phyloP scores from a whole-genome alignment of 495 filamentous ascomycete genomes.

The Amniculicola lignicola region DNA sequence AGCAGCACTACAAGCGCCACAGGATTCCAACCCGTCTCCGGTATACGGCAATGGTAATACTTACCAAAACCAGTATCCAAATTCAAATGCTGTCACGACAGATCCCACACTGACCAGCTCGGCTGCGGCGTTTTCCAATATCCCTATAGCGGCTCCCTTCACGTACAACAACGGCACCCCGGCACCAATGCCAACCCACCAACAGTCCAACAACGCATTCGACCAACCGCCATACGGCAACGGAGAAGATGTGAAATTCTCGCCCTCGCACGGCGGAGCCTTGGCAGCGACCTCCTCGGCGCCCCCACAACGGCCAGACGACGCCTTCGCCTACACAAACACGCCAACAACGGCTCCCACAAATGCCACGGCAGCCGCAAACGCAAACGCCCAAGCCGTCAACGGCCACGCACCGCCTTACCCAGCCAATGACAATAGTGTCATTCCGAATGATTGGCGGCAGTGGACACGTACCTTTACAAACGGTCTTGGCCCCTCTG shows the following conservation, averaged over 20 bases:
- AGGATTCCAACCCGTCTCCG: neutral
- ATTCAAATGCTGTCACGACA: neutral
- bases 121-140: constrained; percentile 1
- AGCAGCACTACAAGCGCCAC: constrained; percentile 23
- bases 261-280: constrained; percentile 27
- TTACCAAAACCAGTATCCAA: constrained; percentile 18
- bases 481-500: constrained; percentile 8
- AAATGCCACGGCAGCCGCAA: too few relatives aligned
- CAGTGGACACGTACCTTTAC: constrained; percentile 24
- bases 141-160: constrained; percentile 1
- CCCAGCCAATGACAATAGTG: constrained; percentile 18
- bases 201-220: constrained; percentile 3
- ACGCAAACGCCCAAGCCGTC: neutral
- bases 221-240: constrained; percentile 17
- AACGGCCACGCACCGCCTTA: constrained; percentile 14
- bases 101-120: constrained; percentile 4
- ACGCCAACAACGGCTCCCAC: too few relatives aligned
- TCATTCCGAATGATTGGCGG: constrained; percentile 20
- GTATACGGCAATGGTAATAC: constrained; percentile 15
- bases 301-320: constrained; percentile 10
- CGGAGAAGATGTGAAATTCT: constrained; percentile 20
- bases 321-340: constrained; percentile 12
- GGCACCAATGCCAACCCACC: neutral
- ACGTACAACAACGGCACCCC: neutral
- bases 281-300: constrained; percentile 19